Evolutionary conservation across 2,329 filamentous ascomycete genomes (phyloP).

Genomic region (Tolypocladium paradoxum): DNA sequence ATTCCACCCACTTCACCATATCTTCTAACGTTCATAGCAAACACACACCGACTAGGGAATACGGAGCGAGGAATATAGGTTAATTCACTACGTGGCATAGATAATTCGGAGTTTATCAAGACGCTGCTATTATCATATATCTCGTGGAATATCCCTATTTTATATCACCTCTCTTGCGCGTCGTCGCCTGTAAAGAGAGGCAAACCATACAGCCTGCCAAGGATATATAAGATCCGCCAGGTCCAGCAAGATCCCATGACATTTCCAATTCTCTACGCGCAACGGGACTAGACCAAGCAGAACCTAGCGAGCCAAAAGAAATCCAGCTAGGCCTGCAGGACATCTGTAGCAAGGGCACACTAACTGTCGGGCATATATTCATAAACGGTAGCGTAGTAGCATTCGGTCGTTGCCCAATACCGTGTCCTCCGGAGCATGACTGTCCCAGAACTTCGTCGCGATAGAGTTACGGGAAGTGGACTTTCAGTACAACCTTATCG

Average conservation of each 20-base stretch:
- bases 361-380: background rate
- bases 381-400: background rate
- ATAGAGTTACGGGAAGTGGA: too few species aligned
- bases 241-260: background rate
- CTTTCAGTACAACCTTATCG: too few species aligned
- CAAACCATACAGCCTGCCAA: background rate
- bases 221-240: constrained; percentile 1
- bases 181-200: background rate
- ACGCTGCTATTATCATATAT: background rate
- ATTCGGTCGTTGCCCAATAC: background rate
- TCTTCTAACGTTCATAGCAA: too few species aligned
- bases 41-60: too few species aligned
- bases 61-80: too few species aligned
- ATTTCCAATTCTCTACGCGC: background rate
- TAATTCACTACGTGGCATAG: too few species aligned
- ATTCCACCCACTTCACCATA: background rate
- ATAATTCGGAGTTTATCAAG: background rate
- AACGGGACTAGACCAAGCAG: background rate
- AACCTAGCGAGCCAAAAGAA: background rate
- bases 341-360: background rate
- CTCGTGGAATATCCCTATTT: background rate
- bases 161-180: background rate
- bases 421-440: background rate
- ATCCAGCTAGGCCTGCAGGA: background rate
- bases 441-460: constrained; percentile 1